Evolutionary conservation across 1,284 basidiomycete species (phyloP), one percentile per base, ranked within the genome.

Genomic region (Ustilago tritici): DNA sequence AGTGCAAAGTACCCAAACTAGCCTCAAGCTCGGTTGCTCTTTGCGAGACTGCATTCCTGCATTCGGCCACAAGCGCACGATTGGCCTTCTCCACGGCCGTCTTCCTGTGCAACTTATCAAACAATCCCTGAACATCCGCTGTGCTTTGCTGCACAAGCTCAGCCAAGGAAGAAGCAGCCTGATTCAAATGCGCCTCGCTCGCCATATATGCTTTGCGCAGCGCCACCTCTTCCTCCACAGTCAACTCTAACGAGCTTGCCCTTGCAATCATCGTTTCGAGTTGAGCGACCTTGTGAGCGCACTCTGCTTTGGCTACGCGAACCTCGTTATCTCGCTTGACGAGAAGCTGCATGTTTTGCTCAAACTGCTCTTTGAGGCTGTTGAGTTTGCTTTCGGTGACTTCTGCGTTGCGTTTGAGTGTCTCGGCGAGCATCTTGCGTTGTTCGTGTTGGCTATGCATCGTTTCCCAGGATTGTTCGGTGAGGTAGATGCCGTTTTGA

Each of bases 31-130:
- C 85, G 15, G 88, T 87, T 15, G 90, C 87, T 61, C 91, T 88
- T 1, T 87, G 86, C 14, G 89, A 87, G 49, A 93, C 88, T 0
- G 88, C 88, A 70, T 89, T 90, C 56, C 91, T 90, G 72, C 93
- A 91, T 32, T 88, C 88, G 0, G 89, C 87, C 9, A 93, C 92
- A 1, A 89, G 88, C 69, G 90, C 89, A 1, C 91, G 88, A 81
- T 95, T 96, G 5, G 90, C 88, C 47, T 88, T 88, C 52, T 95
- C 89, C 3, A 91, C 89, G 28, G 87, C 86, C n/a, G 90, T 88
- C 83, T 93, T 94, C 68, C 94, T 92, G 53, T 93, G 94, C 94
- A 80, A 40, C 87, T 97, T 97, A 61, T 91, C 91, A 77, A 94
- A 94, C 12, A 97, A 87, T 0, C 90, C 90, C 6, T 88, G 89